A percentile compares a stretch with the other conserved stretches of the same genome.
These are phyloP conservation scores for Micractinium conductrix DNA, from an alignment of 139 green algal genomes.

Conservation along the genomic window DNA sequence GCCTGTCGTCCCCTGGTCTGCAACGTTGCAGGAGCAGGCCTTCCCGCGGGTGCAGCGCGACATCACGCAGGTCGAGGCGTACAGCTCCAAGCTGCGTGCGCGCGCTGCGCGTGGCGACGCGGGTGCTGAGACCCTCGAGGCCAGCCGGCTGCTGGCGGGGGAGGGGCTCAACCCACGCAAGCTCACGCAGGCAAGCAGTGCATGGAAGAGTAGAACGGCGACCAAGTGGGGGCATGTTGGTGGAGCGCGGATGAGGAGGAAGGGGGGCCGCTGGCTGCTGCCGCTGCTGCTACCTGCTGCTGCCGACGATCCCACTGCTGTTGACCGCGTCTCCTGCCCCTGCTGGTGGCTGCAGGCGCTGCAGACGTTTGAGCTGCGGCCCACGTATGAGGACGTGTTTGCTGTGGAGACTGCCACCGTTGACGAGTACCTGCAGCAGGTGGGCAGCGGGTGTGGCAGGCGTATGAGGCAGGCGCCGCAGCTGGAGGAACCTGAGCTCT, in stretches of 20 bases:
- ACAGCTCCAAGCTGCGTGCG: conserved; percentile 63
- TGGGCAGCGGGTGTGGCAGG: no score
- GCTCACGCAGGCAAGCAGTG: no score
- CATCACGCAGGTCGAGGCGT: conserved; percentile 77
- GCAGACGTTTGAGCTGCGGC: conserved; percentile 74
- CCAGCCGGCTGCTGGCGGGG: conserved; percentile 77
- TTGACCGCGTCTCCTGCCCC: no score
- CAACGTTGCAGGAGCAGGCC: conserved; percentile 66
- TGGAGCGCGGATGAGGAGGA: no score
- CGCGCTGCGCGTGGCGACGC: conserved; percentile 63
- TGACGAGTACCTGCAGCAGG: conserved; percentile 86
- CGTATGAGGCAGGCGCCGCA: no score
- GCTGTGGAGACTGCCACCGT: conserved; percentile 72
- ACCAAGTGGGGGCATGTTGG: no score
- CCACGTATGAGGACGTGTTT: conserved; percentile 85
- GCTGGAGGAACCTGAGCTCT: no score
- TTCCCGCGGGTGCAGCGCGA: conserved; percentile 80
- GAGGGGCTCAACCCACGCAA: conserved; percentile 80
- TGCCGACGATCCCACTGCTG: no score
- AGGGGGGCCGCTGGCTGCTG: no score
- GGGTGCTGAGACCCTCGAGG: conserved; percentile 66
- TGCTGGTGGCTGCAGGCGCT: no score
- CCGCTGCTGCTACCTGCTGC: no score
- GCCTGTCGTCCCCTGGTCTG: not conserved
- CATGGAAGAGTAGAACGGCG: no score